Conservation (phyloP, 2,329 filamentous ascomycete species). For the Fusarium keratoplasticum region DNA sequence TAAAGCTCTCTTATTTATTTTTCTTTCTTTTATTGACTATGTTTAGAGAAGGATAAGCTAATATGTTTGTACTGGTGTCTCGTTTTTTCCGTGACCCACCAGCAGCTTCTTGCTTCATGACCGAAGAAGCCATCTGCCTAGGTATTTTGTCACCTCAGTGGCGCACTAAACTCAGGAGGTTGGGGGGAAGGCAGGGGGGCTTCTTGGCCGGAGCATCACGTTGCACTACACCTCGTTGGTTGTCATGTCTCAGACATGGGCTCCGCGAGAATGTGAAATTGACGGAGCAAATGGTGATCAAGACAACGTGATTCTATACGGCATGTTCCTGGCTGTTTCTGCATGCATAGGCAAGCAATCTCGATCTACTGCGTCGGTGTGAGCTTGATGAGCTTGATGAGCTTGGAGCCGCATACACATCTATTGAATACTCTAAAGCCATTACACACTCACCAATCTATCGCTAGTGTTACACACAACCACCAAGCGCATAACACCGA, state of each 20-base stretch:
- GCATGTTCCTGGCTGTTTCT: neutral
- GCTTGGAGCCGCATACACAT: neutral
- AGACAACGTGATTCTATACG: constrained; percentile 3
- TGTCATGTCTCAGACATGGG: constrained; percentile 8
- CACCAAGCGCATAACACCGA: neutral
- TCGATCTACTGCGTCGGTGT: neutral
- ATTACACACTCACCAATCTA: neutral
- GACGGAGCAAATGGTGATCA: neutral
- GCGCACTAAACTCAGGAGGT: constrained; percentile 36
- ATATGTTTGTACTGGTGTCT: too few relatives aligned
- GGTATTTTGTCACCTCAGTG: constrained; percentile 11
- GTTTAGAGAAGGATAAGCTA: too few relatives aligned
- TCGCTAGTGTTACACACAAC: neutral
- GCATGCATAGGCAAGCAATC: neutral
- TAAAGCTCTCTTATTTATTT: too few relatives aligned
- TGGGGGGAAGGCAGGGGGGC: constrained; percentile 19
- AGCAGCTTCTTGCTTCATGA: too few relatives aligned
- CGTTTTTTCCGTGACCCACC: too few relatives aligned
- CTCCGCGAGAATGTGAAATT: neutral
- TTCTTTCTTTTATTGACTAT: too few relatives aligned
- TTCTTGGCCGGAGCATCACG: neutral
- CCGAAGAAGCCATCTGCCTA: neutral
- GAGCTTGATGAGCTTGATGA: neutral
- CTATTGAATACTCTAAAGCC: neutral
- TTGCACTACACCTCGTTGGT: constrained; percentile 13